phyloP scores from a whole-genome alignment of 495 filamentous ascomycete genomes.

The Bryoglossum gracile region DNA sequence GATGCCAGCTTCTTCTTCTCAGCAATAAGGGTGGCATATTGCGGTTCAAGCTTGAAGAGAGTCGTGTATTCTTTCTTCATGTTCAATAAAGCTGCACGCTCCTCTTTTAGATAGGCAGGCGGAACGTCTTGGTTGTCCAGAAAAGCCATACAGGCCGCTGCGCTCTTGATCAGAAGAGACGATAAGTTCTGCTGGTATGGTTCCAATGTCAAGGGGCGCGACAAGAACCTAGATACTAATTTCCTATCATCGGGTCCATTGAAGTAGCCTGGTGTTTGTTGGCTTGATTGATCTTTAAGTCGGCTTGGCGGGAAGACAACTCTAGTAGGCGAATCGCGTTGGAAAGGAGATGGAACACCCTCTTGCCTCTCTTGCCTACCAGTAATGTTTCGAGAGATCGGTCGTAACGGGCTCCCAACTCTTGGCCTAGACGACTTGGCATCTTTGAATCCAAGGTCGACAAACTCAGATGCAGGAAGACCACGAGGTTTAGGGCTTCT shows the following conservation, averaged over 20 bases:
- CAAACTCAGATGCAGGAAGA: conserved; percentile 1
- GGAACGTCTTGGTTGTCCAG: conserved; percentile 3
- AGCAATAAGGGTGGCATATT: neutral
- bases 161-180: conserved; percentile 19
- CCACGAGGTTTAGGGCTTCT: conserved; percentile 4
- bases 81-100: conserved; percentile 14
- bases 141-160: conserved; percentile 18
- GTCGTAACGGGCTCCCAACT: conserved; percentile 19
- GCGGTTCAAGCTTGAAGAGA: conserved; percentile 1
- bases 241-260: conserved; percentile 17
- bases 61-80: conserved; percentile 13
- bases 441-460: neutral
- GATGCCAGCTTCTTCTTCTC: conserved; percentile 11
- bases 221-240: conserved; percentile 23
- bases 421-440: conserved; percentile 10
- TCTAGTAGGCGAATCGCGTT: conserved; percentile 30
- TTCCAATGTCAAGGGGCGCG: conserved; percentile 7
- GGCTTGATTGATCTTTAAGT: neutral
- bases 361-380: conserved; percentile 14
- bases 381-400: conserved; percentile 16
- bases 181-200: conserved; percentile 20
- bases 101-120: conserved; percentile 16
- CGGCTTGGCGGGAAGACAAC: conserved; percentile 1
- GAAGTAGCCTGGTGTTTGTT: conserved; percentile 10
- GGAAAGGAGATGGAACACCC: conserved; percentile 28